Conservation (phyloP, 2,329 filamentous ascomycete species). For the Epichloe scottii region DNA sequence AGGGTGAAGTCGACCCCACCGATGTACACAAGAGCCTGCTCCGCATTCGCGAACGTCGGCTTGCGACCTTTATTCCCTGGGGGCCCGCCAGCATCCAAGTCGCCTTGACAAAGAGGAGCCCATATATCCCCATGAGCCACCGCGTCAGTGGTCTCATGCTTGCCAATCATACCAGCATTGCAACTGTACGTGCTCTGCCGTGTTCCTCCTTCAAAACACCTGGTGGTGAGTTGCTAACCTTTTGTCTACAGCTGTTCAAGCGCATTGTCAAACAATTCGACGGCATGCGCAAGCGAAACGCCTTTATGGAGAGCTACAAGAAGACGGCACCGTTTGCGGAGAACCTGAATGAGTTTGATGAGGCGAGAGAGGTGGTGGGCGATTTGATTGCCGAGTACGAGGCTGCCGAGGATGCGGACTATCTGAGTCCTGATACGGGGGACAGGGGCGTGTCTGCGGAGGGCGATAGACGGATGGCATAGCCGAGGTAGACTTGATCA, state of each 20-base stretch:
- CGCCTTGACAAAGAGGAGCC: slow-evolving; percentile 88
- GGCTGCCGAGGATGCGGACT: slow-evolving; percentile 82
- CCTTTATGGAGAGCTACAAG: slow-evolving; percentile 93
- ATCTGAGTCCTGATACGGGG: slow-evolving; percentile 62
- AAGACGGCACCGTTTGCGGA: slow-evolving; percentile 89
- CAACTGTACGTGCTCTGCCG: slow-evolving; percentile 48
- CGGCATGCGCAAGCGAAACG: slow-evolving; percentile 87
- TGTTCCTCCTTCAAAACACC: no score
- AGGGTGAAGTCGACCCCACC: slow-evolving; percentile 94
- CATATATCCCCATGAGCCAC: slow-evolving; percentile 87
- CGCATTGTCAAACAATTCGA: slow-evolving; percentile 88
- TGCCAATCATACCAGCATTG: slow-evolving; percentile 94
- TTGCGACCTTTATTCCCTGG: slow-evolving; percentile 97
- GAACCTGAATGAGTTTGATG: slow-evolving; percentile 87
- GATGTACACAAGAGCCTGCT: slow-evolving; percentile 97
- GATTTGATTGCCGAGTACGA: slow-evolving; percentile 93
- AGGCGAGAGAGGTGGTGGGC: slow-evolving; percentile 79
- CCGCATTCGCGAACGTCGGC: slow-evolving; percentile 82
- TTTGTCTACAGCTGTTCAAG: slow-evolving; percentile 58
- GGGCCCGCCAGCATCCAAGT: slow-evolving; percentile 96
- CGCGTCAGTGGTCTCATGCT: slow-evolving; percentile 95
- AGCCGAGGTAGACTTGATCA: neutral
- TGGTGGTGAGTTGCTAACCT: no score
- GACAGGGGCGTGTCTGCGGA: slow-evolving; percentile 40
- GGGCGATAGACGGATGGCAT: slow-evolving; percentile 35